Evolutionary conservation across 2,329 filamentous ascomycete genomes (phyloP).

Genomic region (Talaromyces albobiverticillius): DNA sequence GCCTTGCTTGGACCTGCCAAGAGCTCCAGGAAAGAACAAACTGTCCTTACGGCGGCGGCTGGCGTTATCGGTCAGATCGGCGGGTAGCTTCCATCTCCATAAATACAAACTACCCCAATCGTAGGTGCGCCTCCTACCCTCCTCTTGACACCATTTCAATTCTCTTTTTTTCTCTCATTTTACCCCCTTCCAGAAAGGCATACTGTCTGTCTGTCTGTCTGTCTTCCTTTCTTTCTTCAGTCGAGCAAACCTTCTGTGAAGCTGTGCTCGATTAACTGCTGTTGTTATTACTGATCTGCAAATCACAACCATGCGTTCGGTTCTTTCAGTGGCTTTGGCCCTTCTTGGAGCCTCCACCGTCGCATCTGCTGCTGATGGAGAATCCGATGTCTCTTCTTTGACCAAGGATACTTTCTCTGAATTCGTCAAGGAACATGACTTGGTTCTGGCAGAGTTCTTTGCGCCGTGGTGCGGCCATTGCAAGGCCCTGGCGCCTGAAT

Average conservation of each 20-base stretch:
- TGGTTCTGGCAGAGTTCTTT: constrained; percentile 96
- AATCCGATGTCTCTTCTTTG: constrained; percentile 78
- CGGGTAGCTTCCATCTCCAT: neutral
- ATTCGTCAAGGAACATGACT: constrained; percentile 79
- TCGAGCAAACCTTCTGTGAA: constrained; percentile 16
- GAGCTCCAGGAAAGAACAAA: constrained; percentile 37
- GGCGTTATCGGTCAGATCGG: too few relatives aligned
- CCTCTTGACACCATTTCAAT: constrained; percentile 1
- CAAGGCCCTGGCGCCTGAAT: constrained; percentile 77
- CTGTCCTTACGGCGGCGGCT: constrained; percentile 38
- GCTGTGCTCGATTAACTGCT: constrained; percentile 8
- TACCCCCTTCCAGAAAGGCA: constrained; percentile 4
- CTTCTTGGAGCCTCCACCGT: constrained; percentile 38
- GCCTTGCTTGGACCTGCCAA: neutral
- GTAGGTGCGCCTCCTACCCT: too few relatives aligned
- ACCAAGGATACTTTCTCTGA: constrained; percentile 83
- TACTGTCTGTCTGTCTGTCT: too few relatives aligned
- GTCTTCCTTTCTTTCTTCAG: constrained; percentile 14
- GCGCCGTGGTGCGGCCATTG: constrained; percentile 97
- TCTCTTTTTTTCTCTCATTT: constrained; percentile 10
- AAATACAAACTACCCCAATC: too few relatives aligned
- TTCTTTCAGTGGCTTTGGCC: constrained; percentile 37
- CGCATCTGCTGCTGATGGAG: constrained; percentile 31
- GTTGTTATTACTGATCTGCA: constrained; percentile 3
- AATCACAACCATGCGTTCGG: constrained; percentile 37